Base-by-base conservation (phyloP, 352 stramenopile genomes). In the Aphanomyces euteiches region DNA sequence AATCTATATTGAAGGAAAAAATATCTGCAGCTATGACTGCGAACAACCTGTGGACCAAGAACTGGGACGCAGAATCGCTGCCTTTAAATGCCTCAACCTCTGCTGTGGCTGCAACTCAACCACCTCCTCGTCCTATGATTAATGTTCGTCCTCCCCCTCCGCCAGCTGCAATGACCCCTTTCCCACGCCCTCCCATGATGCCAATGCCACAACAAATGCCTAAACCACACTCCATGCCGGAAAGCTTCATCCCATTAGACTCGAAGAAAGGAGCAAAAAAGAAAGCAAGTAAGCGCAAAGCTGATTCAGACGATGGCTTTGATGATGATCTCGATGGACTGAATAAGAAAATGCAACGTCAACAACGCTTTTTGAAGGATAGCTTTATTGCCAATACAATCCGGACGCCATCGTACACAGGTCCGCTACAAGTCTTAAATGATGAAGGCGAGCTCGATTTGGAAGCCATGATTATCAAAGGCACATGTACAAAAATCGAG, bases 401-500 rank as follows among this genome's bases (percentile, higher is more conserved):
- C n/a, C 77, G 89, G 34, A 86, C 78, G 6, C 84, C 85, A 1
- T 88, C 74, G 4, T 82, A 19, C 5, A 45, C 21, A 13, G 37
- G 61, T 47, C 54, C 66, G 63, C 73, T 93, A 36, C 83, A 87
- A 65, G 88, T 96, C 12, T 47, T 96, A 21, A 94, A 80, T 39
- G 61, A 75, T 15, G 84, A 94, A 12, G 88, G 88, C 47, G 88
- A 93, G 57, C 72, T 96, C 70, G 87, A 96, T 60, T 69, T 92
- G 17, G 88, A 91, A 28, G 87, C 87, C 34, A 94, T 96, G 87
- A 83, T 88, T 34, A 96, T 98, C 66, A 96, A 95, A 78, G 97
- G 97, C 73, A 99, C 95, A 69, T 98, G 92, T 75, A 74, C 89
- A 73, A 92, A 78, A 5, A 79, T 99, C 66, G 97, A 99, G 83